Base-by-base conservation (phyloP, 2,329 filamentous ascomycete species). In the Penicillium sp. region DNA sequence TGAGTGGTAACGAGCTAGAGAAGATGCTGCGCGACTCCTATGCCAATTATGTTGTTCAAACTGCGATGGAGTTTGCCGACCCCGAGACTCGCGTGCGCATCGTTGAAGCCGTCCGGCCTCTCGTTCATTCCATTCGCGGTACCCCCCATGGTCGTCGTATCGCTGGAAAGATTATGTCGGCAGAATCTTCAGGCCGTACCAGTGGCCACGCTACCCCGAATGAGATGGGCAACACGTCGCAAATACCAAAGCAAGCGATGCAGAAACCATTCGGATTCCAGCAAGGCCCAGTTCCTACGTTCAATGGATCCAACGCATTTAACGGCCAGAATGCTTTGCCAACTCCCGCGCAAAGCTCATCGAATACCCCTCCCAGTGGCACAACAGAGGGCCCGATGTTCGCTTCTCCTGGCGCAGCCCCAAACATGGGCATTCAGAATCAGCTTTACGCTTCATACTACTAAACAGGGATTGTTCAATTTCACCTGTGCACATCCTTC, bases 41-140 rank as follows among this genome's bases (percentile, higher is more conserved):
- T 69, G 94, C 91, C 72, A 99, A 99, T 77, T 99, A 99, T 68
- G 94, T 99, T 61, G 90, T 99, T 34, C 94, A 99, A 80, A 99
- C 94, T 34, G 92, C 94, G 24, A 83, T 96, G 63, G 92, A 96
- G 67, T 92, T 91, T 68, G 85, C 90, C 11, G 90, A 92, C 51
- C 81, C 84, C 6, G 81, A 86, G 26, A 87, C 86, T 71, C 92
- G 93, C 76, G 78, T 82, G 54, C 85, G 85, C 43, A 82, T 99
- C 39, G 87, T 96, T 42, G 92, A 97, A 57, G 82, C 84, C 31
- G 92, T 97, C 66, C 90, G 92, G 34, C 91, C 92, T 1, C 87
- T 95, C 58, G 79, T 97, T 34, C 89, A 91, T 3, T 81, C 85
- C 37, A 95, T 97, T 60, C 91, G 92, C 60, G 88, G 90, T 65